Percentiles rank a stretch among this genome's conserved stretches.
These are phyloP conservation scores for Cladorrhinum samala DNA, from an alignment of 495 filamentous ascomycete genomes.

Conservation along the genomic window DNA sequence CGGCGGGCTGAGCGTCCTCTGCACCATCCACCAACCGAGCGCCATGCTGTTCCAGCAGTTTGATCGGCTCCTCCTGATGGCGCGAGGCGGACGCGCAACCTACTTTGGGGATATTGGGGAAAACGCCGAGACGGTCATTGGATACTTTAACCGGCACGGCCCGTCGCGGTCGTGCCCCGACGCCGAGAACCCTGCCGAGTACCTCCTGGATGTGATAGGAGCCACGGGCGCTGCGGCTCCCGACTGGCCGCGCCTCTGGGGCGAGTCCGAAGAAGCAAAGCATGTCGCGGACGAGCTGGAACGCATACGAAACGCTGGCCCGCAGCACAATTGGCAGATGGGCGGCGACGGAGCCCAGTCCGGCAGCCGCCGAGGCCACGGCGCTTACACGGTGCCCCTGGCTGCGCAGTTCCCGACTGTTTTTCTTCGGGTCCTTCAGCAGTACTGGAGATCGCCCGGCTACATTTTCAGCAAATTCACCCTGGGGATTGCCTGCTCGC, in stretches of 20 bases:
- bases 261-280: background rate
- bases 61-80: constrained; percentile 61
- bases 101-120: constrained; percentile 57
- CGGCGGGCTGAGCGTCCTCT: constrained; percentile 65
- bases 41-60: constrained; percentile 68
- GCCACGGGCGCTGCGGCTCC: constrained; percentile 50
- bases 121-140: constrained; percentile 31
- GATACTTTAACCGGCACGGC: constrained; percentile 57
- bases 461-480: constrained; percentile 60
- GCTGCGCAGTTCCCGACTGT: too few relatives aligned
- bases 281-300: background rate
- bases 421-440: too few relatives aligned
- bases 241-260: constrained; percentile 61
- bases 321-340: too few relatives aligned
- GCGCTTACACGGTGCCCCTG: too few relatives aligned
- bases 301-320: too few relatives aligned
- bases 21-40: constrained; percentile 74
- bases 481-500: constrained; percentile 27
- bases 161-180: constrained; percentile 46
- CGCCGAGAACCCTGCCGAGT: constrained; percentile 68
- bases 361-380: too few relatives aligned
- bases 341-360: too few relatives aligned
- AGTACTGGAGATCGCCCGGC: constrained; percentile 58
- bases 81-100: constrained; percentile 56
- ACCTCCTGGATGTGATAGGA: constrained; percentile 78